Conservation (phyloP, 768 basidiomycete species). For the Amanita rubescens region DNA sequence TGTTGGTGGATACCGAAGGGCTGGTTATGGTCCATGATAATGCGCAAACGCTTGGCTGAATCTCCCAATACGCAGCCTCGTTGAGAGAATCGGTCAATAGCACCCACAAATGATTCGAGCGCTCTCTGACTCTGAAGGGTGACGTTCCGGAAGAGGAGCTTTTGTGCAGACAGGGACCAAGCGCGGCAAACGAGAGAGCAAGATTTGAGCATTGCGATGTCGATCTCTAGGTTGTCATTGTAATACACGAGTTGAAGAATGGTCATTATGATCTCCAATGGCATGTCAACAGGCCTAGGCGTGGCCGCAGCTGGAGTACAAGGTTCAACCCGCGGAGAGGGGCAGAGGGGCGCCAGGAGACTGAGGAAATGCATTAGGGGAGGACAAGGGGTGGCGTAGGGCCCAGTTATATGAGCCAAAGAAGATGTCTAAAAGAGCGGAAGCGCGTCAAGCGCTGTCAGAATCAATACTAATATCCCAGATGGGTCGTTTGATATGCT, state of each 20-base stretch:
- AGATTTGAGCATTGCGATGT: constrained; percentile 36
- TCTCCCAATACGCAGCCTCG: constrained; percentile 46
- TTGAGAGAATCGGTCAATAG: constrained; percentile 38
- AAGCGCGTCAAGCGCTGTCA: constrained; percentile 10
- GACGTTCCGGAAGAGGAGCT: constrained; percentile 53
- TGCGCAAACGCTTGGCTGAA: constrained; percentile 45
- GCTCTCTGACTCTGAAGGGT: constrained; percentile 45
- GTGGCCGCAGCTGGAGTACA: constrained; percentile 16
- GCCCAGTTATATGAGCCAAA: constrained; percentile 10
- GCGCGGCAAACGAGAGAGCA: constrained; percentile 60
- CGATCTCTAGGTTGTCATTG: constrained; percentile 26
- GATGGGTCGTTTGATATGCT: too few species aligned
- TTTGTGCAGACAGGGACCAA: constrained; percentile 62
- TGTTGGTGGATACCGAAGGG: constrained; percentile 47
- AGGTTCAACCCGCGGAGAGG: constrained; percentile 22
- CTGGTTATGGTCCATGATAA: constrained; percentile 62
- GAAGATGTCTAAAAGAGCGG: constrained; percentile 9
- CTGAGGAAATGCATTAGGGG: constrained; percentile 24
- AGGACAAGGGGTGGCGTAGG: constrained; percentile 10
- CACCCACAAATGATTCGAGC: constrained; percentile 45
- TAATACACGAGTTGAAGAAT: constrained; percentile 54
- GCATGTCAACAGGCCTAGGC: constrained; percentile 26
- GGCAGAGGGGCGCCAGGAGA: constrained; percentile 20
- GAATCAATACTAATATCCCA: too few species aligned
- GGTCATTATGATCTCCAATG: constrained; percentile 54